Conservation (phyloP, 257 asterid species). For the Solanum bulbocastanum region DNA sequence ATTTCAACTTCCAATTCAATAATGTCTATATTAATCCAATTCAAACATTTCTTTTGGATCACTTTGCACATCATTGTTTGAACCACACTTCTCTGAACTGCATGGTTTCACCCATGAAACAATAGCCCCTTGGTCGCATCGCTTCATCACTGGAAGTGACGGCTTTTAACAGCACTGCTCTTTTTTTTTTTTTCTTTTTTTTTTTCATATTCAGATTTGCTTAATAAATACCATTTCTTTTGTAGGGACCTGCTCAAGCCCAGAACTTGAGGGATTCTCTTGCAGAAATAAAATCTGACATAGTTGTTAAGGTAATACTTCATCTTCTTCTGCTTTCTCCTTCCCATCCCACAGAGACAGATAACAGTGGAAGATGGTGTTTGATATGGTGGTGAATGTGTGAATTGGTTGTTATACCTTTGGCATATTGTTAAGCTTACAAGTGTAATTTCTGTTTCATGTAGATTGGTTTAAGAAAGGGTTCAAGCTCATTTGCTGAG, state of each 20-base stretch:
- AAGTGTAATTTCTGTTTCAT: constrained; percentile 2
- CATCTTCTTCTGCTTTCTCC: not conserved
- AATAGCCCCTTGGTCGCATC: not conserved
- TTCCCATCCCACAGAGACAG: not conserved
- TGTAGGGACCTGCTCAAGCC: constrained; percentile 97
- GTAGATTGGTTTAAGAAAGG: constrained; percentile 93
- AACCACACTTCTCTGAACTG: not conserved
- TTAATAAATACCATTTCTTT: not conserved
- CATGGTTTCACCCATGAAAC: not conserved
- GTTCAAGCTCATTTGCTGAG: constrained; percentile 82
- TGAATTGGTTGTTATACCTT: not conserved
- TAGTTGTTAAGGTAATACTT: constrained; percentile 69
- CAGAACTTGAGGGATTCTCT: constrained; percentile 88
- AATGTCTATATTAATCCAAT: not conserved
- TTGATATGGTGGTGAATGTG: not conserved
- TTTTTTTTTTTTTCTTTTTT: not conserved
- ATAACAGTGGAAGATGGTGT: not conserved
- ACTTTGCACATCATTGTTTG: not conserved
- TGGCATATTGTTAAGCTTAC: not conserved
- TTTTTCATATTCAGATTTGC: not conserved
- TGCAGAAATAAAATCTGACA: constrained; percentile 64
- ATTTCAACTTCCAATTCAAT: not conserved
- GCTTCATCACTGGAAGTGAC: not conserved
- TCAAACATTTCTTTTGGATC: not conserved
- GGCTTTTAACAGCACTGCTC: not conserved